Percentiles rank a stretch among this genome's conserved stretches.
Evolutionary conservation across 495 filamentous ascomycete genomes (phyloP).

Genomic region (Pyrenopolyporus hunteri): DNA sequence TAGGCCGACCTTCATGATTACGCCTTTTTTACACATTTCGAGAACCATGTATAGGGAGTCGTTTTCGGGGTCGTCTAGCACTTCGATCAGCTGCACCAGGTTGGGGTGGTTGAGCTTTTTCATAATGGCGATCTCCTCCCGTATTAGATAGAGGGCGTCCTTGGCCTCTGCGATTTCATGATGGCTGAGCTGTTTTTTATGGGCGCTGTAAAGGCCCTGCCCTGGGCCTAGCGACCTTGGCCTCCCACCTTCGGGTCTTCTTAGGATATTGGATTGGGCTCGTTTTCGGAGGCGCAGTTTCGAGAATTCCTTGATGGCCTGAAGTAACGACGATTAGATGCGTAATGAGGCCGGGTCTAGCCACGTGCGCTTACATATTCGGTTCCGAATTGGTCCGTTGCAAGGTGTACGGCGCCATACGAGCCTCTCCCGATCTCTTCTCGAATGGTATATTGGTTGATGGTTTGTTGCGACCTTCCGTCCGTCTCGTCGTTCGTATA

Average conservation of each 20-base stretch:
- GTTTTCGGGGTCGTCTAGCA: conserved; percentile 92
- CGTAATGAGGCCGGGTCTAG: conserved; percentile 10
- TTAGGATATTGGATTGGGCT: conserved; percentile 87
- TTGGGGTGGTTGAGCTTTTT: conserved; percentile 97
- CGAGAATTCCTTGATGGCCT: conserved; percentile 98
- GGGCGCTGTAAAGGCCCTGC: conserved; percentile 41
- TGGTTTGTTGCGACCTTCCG: conserved; percentile 72
- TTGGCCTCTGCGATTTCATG: conserved; percentile 64
- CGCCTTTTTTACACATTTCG: conserved; percentile 98
- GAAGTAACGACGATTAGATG: conserved; percentile 20
- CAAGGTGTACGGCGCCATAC: conserved; percentile 92
- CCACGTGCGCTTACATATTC: conserved; percentile 76
- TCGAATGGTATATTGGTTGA: conserved; percentile 94
- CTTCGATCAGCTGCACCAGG: conserved; percentile 89
- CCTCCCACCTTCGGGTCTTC: conserved; percentile 48
- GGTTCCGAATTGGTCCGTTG: conserved; percentile 85
- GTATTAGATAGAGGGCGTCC: conserved; percentile 86
- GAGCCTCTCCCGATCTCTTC: conserved; percentile 96
- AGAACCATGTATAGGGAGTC: conserved; percentile 98
- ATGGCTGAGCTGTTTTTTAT: conserved; percentile 40
- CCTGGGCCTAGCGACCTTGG: conserved; percentile 51
- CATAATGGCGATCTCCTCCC: conserved; percentile 98
- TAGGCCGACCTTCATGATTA: conserved; percentile 95
- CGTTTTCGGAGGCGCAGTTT: conserved; percentile 91
- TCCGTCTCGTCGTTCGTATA: conserved; percentile 88